Base-by-base conservation (phyloP, 352 stramenopile species). In the Phytophthora citrophthora region DNA sequence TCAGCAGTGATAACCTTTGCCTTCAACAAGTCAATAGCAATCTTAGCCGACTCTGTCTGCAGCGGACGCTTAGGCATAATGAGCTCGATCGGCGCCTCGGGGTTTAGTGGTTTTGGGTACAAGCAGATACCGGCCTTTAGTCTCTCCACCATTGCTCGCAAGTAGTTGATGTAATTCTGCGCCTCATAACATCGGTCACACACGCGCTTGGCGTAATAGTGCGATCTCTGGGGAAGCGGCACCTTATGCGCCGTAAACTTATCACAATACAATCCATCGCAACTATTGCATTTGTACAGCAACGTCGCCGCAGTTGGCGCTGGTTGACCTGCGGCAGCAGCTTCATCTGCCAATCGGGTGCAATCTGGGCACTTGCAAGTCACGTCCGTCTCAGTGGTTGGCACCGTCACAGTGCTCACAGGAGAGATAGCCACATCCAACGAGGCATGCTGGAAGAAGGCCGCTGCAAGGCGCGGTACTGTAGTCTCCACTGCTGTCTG, bases 11-110 rank as follows among this genome's bases (percentile, higher is more conserved):
- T 94, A 26, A 88, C 73, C 13, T 85, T 83, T 12, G 85, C 68
- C 58, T 95, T 94, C 40, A 95, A 77, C 60, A 95, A 75, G 40
- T 95, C 79, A 41, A 95, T 94, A n/a, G 89, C 89, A 61, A 94
- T 94, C 34, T 91, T 90, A 4, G 86, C 88, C 1, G 86, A 88
- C 56, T 89, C 79, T 0, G 88, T 94, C 61, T 96, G 83, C 41
- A 88, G 68, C 45, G 82, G 86, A 5, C 88, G 81, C 64, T 91
- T 90, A n/a, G 84, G 85, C 85, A 93, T 94, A 54, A 97, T 89
- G 49, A 96, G 68, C 56, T 96, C 89, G 57, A 94, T 93, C 11
- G 86, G 86, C 15, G 86, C 91, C 29, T 93, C 82, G 8, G 86
- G 79, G 23, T 95, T 93, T 41, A 97, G 53, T n/a, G 84, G 77